Conservation (phyloP, 495 filamentous ascomycete genomes). For the Penicillium herquei region DNA sequence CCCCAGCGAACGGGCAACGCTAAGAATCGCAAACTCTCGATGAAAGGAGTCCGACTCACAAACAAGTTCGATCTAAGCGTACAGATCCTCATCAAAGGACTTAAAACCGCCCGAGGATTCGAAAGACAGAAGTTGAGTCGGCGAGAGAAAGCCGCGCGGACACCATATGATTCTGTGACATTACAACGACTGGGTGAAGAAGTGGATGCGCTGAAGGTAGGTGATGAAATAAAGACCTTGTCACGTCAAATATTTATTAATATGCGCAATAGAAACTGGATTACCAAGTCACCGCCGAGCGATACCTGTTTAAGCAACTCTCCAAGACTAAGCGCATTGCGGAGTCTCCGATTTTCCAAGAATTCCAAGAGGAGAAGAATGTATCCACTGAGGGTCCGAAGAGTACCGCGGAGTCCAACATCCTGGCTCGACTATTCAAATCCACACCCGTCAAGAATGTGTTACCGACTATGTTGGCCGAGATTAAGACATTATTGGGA, state of each 20-base stretch:
- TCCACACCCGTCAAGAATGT: slow-evolving; percentile 70
- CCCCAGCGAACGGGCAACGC: slow-evolving; percentile 13
- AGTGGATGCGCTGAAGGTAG: slow-evolving; percentile 71
- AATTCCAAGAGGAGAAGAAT: slow-evolving; percentile 34
- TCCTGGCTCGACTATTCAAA: slow-evolving; percentile 77
- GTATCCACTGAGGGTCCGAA: slow-evolving; percentile 35
- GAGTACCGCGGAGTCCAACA: slow-evolving; percentile 63
- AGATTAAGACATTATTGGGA: slow-evolving; percentile 60
- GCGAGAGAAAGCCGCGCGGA: slow-evolving; percentile 64
- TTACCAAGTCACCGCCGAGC: slow-evolving; percentile 59
- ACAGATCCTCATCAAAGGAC: slow-evolving; percentile 59
- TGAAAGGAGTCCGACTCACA: slow-evolving; percentile 43
- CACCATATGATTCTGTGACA: slow-evolving; percentile 36
- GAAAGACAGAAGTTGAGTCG: slow-evolving; percentile 86
- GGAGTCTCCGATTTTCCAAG: slow-evolving; percentile 45
- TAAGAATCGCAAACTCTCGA: slow-evolving; percentile 25
- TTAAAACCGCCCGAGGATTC: slow-evolving; percentile 82
- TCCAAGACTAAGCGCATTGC: slow-evolving; percentile 69
- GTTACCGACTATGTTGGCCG: slow-evolving; percentile 58
- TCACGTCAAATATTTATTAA: neutral
- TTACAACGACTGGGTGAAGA: slow-evolving; percentile 67
- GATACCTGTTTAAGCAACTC: slow-evolving; percentile 74
- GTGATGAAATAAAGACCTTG: neutral
- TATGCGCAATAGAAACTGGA: slow-evolving; percentile 53
- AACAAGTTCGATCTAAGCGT: slow-evolving; percentile 58